Percentiles rank a stretch among this genome's conserved stretches.
These are phyloP conservation scores for Candida pseudofarinosa DNA, from an alignment of 805 yeast species.

Conservation along the genomic window DNA sequence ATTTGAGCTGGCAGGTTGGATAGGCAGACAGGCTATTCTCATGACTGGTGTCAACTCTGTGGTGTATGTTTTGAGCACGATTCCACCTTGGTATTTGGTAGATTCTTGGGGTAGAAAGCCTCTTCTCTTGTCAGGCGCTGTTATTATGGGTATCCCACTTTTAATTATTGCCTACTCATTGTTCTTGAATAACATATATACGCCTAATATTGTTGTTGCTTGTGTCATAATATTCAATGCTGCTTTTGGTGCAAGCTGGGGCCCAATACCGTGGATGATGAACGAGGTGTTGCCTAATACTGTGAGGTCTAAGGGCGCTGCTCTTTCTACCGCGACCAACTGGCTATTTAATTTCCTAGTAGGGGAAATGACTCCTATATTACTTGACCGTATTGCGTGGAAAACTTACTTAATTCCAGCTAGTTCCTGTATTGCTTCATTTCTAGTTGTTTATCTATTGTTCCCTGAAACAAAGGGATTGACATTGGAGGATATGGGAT, in stretches of 20 bases:
- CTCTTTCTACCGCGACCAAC: conserved; percentile 85
- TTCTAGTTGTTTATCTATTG: conserved; percentile 62
- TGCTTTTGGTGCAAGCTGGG: conserved; percentile 88
- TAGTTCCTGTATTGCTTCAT: conserved; percentile 67
- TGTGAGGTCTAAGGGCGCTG: conserved; percentile 86
- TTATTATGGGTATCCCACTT: conserved; percentile 73
- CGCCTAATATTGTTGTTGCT: conserved; percentile 69
- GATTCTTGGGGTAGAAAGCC: conserved; percentile 91
- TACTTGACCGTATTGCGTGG: conserved; percentile 76
- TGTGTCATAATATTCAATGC: conserved; percentile 80
- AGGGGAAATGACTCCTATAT: conserved; percentile 86
- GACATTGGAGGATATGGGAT: conserved; percentile 86
- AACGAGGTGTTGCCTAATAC: conserved; percentile 82
- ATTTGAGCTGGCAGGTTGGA: conserved; percentile 94
- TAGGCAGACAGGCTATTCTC: conserved; percentile 78
- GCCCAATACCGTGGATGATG: conserved; percentile 92
- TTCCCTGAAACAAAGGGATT: conserved; percentile 93
- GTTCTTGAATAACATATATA: conserved; percentile 33
- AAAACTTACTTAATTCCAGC: conserved; percentile 80
- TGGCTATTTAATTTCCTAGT: conserved; percentile 92
- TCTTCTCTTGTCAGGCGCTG: conserved; percentile 73
- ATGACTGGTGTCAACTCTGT: conserved; percentile 75
- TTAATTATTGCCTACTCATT: conserved; percentile 57
- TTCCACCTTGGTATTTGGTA: conserved; percentile 89
- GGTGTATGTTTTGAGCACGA: conserved; percentile 49